Conservation (phyloP, 805 yeast genomes). For the Metschnikowia shivogae region DNA sequence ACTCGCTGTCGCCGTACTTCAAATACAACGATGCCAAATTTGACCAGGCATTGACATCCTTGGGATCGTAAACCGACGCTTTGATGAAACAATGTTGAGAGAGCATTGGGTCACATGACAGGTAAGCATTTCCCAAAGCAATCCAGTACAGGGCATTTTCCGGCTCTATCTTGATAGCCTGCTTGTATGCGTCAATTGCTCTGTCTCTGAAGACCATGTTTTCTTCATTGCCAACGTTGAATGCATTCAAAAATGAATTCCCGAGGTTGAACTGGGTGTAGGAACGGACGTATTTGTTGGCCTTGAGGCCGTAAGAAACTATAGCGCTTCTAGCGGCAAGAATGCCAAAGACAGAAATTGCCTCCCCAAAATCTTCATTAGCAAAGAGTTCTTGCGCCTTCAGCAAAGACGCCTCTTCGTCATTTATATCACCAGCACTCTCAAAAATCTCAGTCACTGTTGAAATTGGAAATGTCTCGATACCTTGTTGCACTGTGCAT, state of each 20-base stretch:
- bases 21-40: constrained; percentile 78
- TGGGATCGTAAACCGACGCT: constrained; percentile 65
- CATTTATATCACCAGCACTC: constrained; percentile 10
- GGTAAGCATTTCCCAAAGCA: constrained; percentile 73
- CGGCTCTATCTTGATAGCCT: constrained; percentile 68
- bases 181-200: constrained; percentile 57
- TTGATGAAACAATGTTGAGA: constrained; percentile 92
- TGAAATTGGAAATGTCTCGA: constrained; percentile 45
- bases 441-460: constrained; percentile 15
- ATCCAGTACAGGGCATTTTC: constrained; percentile 74
- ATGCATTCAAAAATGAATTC: constrained; percentile 50
- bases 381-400: constrained; percentile 10
- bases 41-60: constrained; percentile 70
- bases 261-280: constrained; percentile 68
- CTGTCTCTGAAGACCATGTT: constrained; percentile 35
- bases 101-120: constrained; percentile 59
- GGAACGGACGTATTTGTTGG: constrained; percentile 50
- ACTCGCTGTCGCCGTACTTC: constrained; percentile 58
- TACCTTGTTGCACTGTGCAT: constrained; percentile 51
- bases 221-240: constrained; percentile 14
- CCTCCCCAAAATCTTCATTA: constrained; percentile 19
- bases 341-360: constrained; percentile 40
- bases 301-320: constrained; percentile 28
- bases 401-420: constrained; percentile 20
- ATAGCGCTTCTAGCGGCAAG: constrained; percentile 47